Conservation (phyloP, 306 rosid species). For the Alnus rubra region DNA sequence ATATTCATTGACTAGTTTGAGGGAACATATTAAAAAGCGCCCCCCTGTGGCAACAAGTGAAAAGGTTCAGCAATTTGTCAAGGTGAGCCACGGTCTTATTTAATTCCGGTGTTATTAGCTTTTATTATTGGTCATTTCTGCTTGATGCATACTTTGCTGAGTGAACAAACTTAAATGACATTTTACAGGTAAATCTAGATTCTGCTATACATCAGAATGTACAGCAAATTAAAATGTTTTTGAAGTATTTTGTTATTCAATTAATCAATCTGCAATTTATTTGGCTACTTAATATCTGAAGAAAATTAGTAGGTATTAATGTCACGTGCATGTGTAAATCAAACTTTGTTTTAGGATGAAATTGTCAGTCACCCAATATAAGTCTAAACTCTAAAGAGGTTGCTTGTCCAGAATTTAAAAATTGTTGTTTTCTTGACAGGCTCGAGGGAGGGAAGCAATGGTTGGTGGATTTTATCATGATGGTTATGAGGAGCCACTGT, state of each 20-base stretch:
- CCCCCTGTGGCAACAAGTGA: constrained; percentile 94
- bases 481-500: constrained; percentile 83
- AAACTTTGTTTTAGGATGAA: background rate
- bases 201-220: background rate
- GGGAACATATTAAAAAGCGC: constrained; percentile 96
- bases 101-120: background rate
- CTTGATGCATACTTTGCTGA: background rate
- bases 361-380: background rate
- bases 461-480: constrained; percentile 94
- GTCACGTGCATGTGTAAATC: background rate
- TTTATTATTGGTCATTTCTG: constrained; percentile 9
- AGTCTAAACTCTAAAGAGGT: background rate
- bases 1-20: constrained; percentile 67
- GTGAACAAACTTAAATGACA: background rate
- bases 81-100: constrained; percentile 47
- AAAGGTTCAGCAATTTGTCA: constrained; percentile 93
- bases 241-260: background rate
- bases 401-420: constrained; percentile 7
- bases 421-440: constrained; percentile 45
- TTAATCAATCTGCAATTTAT: background rate
- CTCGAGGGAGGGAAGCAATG: constrained; percentile 87
- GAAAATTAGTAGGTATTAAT: background rate
- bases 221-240: background rate
- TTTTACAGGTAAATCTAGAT: background rate
- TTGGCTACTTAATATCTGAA: background rate